These are phyloP conservation scores for Lablab purpureus DNA, from an alignment of 306 rosid species.

Conservation along the genomic window DNA sequence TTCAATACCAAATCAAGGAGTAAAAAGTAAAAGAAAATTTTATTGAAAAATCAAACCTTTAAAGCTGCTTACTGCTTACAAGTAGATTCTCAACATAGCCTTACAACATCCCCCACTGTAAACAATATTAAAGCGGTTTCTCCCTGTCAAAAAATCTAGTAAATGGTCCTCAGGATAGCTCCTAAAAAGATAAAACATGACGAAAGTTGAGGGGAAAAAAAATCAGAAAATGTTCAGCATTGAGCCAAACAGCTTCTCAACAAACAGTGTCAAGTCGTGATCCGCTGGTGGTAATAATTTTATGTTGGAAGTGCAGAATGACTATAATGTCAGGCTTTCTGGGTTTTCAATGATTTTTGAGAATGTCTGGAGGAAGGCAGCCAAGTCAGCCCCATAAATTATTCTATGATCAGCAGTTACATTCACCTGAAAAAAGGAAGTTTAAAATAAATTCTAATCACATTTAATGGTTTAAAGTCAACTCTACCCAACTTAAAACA, in stretches of 20 bases:
- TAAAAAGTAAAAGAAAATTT: not conserved
- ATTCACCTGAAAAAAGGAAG: constrained; percentile 69
- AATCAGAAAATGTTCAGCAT: constrained; percentile 44
- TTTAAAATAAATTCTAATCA: not conserved
- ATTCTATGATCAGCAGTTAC: constrained; percentile 87
- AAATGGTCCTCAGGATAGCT: constrained; percentile 28
- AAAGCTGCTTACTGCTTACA: not conserved
- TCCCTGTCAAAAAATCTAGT: constrained; percentile 41
- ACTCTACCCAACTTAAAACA: not conserved
- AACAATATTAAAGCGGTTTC: constrained; percentile 35
- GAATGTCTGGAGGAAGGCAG: constrained; percentile 79
- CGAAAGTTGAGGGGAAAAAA: not conserved
- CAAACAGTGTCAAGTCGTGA: constrained; percentile 23
- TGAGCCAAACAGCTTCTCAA: constrained; percentile 38
- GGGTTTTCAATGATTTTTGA: constrained; percentile 79
- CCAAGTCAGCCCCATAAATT: constrained; percentile 83
- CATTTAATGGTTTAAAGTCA: not conserved
- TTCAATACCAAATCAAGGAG: not conserved
- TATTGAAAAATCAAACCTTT: constrained; percentile 13
- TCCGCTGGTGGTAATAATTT: not conserved
- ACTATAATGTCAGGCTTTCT: constrained; percentile 78
- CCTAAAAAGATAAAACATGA: constrained; percentile 37
- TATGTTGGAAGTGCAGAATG: constrained; percentile 31
- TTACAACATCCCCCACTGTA: constrained; percentile 12
- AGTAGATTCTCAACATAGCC: constrained; percentile 3